These are phyloP conservation scores for Syzygium jambos DNA, from an alignment of 345 rosid genomes.

Conservation along the genomic window DNA sequence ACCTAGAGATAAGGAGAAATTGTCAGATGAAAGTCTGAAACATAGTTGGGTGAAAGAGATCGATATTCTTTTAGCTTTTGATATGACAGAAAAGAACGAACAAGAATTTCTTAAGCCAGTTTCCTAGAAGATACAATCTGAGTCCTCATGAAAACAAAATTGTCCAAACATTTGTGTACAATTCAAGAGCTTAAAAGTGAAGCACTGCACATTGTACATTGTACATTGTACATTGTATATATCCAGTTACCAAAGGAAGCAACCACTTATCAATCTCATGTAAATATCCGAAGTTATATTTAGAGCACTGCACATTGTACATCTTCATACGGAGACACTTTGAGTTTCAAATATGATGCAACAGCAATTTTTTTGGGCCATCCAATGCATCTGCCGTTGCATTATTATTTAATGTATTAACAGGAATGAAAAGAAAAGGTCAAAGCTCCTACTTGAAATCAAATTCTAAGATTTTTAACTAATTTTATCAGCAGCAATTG, in stretches of 20 bases:
- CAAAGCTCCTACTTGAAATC: not conserved
- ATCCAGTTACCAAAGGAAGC: not conserved
- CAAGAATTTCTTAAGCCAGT: not conserved
- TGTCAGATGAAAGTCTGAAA: not conserved
- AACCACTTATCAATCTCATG: not conserved
- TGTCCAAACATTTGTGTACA: not conserved
- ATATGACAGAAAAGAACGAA: not conserved
- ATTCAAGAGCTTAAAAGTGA: not conserved
- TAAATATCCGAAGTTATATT: not conserved
- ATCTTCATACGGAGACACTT: not conserved
- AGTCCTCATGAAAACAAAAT: not conserved
- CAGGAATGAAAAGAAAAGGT: not conserved
- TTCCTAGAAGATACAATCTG: not conserved
- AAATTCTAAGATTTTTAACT: not conserved
- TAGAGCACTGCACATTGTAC: not conserved
- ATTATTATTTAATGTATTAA: not conserved
- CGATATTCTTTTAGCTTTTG: not conserved
- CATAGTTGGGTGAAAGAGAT: not conserved
- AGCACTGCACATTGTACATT: no score
- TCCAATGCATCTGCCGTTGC: not conserved
- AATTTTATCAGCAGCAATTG: not conserved
- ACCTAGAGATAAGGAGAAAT: conserved; percentile 22
- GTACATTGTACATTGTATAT: no score
- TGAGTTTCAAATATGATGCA: not conserved
- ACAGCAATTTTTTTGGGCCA: not conserved